These are phyloP conservation scores for Auricularia heimuer DNA, from an alignment of 768 basidiomycete genomes.

Conservation along the genomic window DNA sequence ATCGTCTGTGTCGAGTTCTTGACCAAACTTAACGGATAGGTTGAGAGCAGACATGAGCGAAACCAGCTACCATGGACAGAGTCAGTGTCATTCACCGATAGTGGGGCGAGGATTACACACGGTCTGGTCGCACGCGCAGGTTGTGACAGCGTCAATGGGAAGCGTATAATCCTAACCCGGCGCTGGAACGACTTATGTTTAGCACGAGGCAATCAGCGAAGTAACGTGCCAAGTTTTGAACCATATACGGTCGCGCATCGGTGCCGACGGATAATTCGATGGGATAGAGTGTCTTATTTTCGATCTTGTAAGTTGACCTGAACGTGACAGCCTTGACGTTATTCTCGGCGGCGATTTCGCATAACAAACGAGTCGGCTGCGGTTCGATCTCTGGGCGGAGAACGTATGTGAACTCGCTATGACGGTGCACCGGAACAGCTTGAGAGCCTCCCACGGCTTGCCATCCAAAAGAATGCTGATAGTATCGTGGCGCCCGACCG, in stretches of 20 bases:
- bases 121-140: slow-evolving; percentile 84
- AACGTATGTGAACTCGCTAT: slow-evolving; percentile 83
- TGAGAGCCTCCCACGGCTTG: slow-evolving; percentile 82
- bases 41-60: slow-evolving; percentile 89
- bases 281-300: slow-evolving; percentile 86
- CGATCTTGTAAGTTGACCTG: slow-evolving; percentile 83
- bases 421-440: slow-evolving; percentile 86
- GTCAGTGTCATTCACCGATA: neutral
- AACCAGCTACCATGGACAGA: slow-evolving; percentile 55
- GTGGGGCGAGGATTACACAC: slow-evolving; percentile 37
- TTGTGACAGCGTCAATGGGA: slow-evolving; percentile 83
- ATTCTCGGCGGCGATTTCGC: slow-evolving; percentile 81
- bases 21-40: slow-evolving; percentile 77
- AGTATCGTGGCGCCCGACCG: slow-evolving; percentile 61
- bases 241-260: slow-evolving; percentile 47
- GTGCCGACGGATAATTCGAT: slow-evolving; percentile 77
- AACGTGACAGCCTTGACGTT: slow-evolving; percentile 93
- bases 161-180: slow-evolving; percentile 84
- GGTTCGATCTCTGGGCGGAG: slow-evolving; percentile 73
- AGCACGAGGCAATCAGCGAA: neutral
- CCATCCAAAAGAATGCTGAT: slow-evolving; percentile 78
- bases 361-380: slow-evolving; percentile 70
- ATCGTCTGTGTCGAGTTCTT: slow-evolving; percentile 59
- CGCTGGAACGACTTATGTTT: slow-evolving; percentile 24
- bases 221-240: slow-evolving; percentile 67